Evolutionary conservation across 345 rosid species (phyloP).

Genomic region (Linum usitatissimum): DNA sequence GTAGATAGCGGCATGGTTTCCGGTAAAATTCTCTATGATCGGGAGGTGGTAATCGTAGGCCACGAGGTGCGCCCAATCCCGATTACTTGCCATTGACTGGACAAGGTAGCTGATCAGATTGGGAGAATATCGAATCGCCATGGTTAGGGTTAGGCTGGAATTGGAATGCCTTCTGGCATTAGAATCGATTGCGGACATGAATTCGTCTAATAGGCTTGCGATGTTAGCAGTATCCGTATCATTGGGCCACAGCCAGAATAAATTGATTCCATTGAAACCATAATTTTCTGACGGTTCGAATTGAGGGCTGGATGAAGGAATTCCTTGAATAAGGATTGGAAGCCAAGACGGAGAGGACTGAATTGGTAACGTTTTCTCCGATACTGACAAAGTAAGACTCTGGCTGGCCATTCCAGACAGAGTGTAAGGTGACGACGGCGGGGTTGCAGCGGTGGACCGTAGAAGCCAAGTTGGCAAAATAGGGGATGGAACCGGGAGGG

Average conservation of each 20-base stretch:
- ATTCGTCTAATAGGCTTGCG: not conserved
- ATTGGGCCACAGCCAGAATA: slow-evolving; percentile 8
- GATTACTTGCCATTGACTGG: slow-evolving; percentile 8
- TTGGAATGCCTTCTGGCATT: not conserved
- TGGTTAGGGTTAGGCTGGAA: slow-evolving; percentile 14
- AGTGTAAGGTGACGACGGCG: slow-evolving; percentile 18
- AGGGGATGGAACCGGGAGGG: not conserved
- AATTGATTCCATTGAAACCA: slow-evolving; percentile 25
- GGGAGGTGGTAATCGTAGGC: slow-evolving; percentile 16
- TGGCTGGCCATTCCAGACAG: slow-evolving; percentile 22
- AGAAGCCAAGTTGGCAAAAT: slow-evolving; percentile 20
- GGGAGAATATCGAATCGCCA: not conserved
- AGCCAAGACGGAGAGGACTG: slow-evolving; percentile 9
- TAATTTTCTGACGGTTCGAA: slow-evolving; percentile 19
- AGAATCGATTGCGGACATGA: not conserved
- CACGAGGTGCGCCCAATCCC: slow-evolving; percentile 19
- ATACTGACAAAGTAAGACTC: slow-evolving; percentile 3
- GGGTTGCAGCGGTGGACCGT: slow-evolving; percentile 24
- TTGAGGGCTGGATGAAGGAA: slow-evolving; percentile 21
- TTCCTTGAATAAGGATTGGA: slow-evolving; percentile 14
- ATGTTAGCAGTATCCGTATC: not conserved
- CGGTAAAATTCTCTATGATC: slow-evolving; percentile 4
- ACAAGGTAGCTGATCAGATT: slow-evolving; percentile 13
- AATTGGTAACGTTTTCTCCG: not conserved
- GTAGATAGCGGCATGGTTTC: slow-evolving; percentile 17